Percentiles rank a stretch among this genome's conserved stretches.
Conservation (phyloP, 352 stramenopile genomes). For the Phytophthora boehmeriae region DNA sequence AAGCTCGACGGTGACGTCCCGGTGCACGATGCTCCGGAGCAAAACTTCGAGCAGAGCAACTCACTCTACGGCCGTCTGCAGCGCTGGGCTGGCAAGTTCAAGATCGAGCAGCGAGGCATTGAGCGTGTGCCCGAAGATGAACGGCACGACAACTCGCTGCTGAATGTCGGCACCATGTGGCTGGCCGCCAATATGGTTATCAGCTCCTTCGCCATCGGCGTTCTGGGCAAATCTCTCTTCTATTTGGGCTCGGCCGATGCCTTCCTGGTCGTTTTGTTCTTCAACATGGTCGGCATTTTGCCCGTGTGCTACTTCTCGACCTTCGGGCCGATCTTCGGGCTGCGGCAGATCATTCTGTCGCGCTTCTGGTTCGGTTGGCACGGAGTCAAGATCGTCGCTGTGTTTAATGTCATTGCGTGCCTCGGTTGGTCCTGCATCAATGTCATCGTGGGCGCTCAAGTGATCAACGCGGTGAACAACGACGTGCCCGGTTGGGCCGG, state of each 20-base stretch:
- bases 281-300: constrained; percentile 51
- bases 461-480: constrained; percentile 53
- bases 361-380: constrained; percentile 56
- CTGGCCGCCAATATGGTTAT: constrained; percentile 57
- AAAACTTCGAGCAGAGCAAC: constrained; percentile 21
- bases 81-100: constrained; percentile 36
- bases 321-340: constrained; percentile 46
- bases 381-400: constrained; percentile 47
- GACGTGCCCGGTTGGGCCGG: constrained; percentile 49
- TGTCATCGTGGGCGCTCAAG: constrained; percentile 49
- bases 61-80: constrained; percentile 32
- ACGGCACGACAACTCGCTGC: constrained; percentile 43
- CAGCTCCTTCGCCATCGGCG: constrained; percentile 47
- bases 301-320: constrained; percentile 52
- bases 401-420: constrained; percentile 51
- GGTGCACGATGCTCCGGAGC: constrained; percentile 8
- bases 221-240: constrained; percentile 55
- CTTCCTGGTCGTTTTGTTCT: constrained; percentile 48
- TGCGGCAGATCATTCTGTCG: constrained; percentile 58
- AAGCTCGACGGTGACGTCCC: constrained; percentile 33
- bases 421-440: constrained; percentile 58
- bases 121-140: constrained; percentile 55
- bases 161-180: constrained; percentile 54
- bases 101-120: constrained; percentile 54
- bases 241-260: constrained; percentile 44